A percentile compares a stretch with the other conserved stretches of the same genome.
Conservation (phyloP, 2,329 filamentous ascomycete species). For the Hymenoscyphus scutula region DNA sequence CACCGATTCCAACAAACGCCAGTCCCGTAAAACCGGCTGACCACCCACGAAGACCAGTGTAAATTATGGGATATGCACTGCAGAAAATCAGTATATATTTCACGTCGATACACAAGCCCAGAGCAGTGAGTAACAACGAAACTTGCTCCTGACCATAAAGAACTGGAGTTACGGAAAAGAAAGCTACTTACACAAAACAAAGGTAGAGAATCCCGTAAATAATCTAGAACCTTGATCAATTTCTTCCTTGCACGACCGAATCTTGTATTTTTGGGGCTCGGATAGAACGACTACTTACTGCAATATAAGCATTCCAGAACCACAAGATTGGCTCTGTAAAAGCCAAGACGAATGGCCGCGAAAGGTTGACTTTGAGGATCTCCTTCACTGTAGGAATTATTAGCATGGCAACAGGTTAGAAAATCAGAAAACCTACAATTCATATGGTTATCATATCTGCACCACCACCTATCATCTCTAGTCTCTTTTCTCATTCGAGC, state of each 20-base stretch:
- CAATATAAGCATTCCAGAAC: constrained; percentile 68
- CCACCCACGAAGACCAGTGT: constrained; percentile 73
- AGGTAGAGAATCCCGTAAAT: constrained; percentile 87
- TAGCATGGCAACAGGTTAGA: neutral
- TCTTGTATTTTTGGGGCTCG: neutral
- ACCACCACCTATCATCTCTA: constrained; percentile 72
- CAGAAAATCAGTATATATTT: no score
- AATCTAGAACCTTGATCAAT: constrained; percentile 40
- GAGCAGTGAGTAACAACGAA: no score
- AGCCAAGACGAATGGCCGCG: constrained; percentile 73
- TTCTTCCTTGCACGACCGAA: neutral
- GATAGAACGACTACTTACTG: constrained; percentile 36
- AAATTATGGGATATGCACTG: constrained; percentile 78
- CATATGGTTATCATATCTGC: constrained; percentile 69
- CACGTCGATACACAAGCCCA: no score
- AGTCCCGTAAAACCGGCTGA: constrained; percentile 69
- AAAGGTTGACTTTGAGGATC: constrained; percentile 72
- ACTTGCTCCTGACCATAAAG: no score
- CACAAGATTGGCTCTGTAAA: constrained; percentile 78
- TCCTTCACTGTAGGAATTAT: constrained; percentile 52
- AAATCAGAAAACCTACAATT: constrained; percentile 23
- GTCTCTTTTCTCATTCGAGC: constrained; percentile 63
- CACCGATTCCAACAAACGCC: constrained; percentile 70
- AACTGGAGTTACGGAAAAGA: no score
- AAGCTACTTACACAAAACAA: constrained; percentile 62